A percentile compares a stretch with the other conserved stretches of the same genome.
Conservation (phyloP, 2,329 filamentous ascomycete species). For the Penicillium sp. region DNA sequence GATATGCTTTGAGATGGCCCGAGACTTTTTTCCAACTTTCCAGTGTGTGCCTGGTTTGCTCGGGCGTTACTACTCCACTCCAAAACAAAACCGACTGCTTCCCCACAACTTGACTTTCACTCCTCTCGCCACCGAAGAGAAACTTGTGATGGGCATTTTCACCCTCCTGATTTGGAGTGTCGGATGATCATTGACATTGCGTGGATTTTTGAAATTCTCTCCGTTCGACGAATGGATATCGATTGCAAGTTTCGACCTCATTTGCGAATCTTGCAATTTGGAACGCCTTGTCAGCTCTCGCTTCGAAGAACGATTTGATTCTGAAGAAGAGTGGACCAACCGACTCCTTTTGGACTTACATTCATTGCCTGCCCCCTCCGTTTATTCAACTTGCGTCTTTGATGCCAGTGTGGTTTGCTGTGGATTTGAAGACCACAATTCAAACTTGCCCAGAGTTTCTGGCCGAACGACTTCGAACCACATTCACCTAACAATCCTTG, state of each 20-base stretch:
- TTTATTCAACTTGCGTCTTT: conserved; percentile 4
- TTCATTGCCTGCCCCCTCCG: conserved; percentile 9
- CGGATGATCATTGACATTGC: background rate
- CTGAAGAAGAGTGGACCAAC: background rate
- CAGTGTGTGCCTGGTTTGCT: conserved; percentile 10
- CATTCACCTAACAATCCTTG: background rate
- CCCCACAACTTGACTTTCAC: conserved; percentile 9
- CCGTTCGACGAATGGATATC: background rate
- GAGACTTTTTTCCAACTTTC: conserved; percentile 1
- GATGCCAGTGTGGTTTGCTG: background rate
- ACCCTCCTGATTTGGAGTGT: conserved; percentile 13
- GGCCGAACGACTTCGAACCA: background rate
- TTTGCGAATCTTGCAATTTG: background rate
- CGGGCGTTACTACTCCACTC: background rate
- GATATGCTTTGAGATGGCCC: conserved; percentile 27
- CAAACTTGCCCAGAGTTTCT: background rate
- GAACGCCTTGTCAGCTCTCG: background rate
- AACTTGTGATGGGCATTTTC: conserved; percentile 24
- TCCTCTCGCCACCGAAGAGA: conserved; percentile 18
- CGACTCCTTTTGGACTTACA: conserved; percentile 15
- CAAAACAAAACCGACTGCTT: conserved; percentile 11
- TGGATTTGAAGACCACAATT: background rate
- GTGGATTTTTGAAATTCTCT: background rate
- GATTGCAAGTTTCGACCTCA: background rate
- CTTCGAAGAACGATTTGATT: background rate